Evolutionary conservation across 1,139 yeast species (phyloP).

Genomic region (Zygoascus hellenicus): DNA sequence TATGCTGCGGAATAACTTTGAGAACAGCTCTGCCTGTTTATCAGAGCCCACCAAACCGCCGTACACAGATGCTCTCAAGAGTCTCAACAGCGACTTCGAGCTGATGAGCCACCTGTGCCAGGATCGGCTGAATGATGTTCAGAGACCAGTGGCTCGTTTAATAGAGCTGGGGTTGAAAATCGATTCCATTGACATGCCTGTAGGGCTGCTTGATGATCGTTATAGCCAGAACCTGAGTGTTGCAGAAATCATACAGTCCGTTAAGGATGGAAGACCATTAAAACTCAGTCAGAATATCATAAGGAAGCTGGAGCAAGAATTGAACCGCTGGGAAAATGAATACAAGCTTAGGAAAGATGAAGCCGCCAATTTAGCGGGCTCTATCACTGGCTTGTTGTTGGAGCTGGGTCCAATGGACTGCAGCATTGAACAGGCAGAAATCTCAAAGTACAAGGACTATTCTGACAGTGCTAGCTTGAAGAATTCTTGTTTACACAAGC

Average conservation of each 20-base stretch:
- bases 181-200: conserved; percentile 21
- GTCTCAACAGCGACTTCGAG: not conserved
- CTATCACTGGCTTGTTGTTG: conserved; percentile 31
- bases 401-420: conserved; percentile 34
- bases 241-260: not conserved
- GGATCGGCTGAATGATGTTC: conserved; percentile 20
- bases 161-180: conserved; percentile 18
- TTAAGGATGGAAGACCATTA: not conserved
- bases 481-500: conserved; percentile 22
- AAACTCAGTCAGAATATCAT: conserved; percentile 15
- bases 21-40: conserved; percentile 11
- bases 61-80: conserved; percentile 17
- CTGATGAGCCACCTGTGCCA: conserved; percentile 3
- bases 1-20: conserved; percentile 12
- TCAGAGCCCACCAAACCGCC: conserved; percentile 24
- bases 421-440: conserved; percentile 26
- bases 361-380: conserved; percentile 23
- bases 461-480: conserved; percentile 30
- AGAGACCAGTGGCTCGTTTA: conserved; percentile 19
- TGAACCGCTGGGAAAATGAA: conserved; percentile 27
- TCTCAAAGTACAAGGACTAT: conserved; percentile 22
- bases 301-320: conserved; percentile 25
- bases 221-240: not conserved
- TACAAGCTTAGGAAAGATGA: conserved; percentile 21
- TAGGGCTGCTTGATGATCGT: not conserved